Evolutionary conservation across 2,329 filamentous ascomycete species (phyloP), one percentile per base, ranked within the genome.

Genomic region (Didymosphaeria variabile): DNA sequence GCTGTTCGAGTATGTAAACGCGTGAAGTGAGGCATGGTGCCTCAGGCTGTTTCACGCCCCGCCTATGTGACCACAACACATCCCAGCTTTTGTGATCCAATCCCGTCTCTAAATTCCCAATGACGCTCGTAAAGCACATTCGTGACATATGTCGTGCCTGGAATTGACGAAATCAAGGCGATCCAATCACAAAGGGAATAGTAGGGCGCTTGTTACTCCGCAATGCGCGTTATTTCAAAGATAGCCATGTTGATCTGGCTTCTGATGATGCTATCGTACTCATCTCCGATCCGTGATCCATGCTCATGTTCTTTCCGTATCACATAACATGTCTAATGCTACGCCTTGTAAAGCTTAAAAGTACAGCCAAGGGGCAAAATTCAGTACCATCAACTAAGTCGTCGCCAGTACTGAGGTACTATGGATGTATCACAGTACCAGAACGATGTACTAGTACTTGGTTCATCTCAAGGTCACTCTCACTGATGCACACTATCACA

Each of bases 281-380:
- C 38, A 15, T 34, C 53, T 23, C 38, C 36, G 7, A 17, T 31
- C 17, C 2, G 26, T n/a, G n/a, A n/a, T 17, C 17, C 58, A 55
- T 59, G 49, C 57, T 68, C 67, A 66, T 72, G 68, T 29, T 1
- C 67, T 67, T 61, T 64, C 65, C 63, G 40, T 44, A 38, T 50
- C 26, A 21, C n/a, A 42, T 58, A n/a, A 34, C 13, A 23, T 40
- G 17, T 53, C 19, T 53, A 29, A 53, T 40, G 49, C 49, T 38
- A 40, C 32, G 10, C n/a, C 31, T 36, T 29, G 26, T 6, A 4
- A 12, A 26, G 31, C 49, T 3, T 17, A 51, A 21, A 21, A 40
- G 38, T 40, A 17, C 38, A 17, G 38, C 38, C 38, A 19, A 40
- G 7, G 4, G 15, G n/a, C 38, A 17, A n/a, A n/a, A 17, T 40